Percentiles rank a stretch among this genome's conserved stretches.
Conservation (phyloP, 768 basidiomycete species). For the Goffeauzyma gilvescens region DNA sequence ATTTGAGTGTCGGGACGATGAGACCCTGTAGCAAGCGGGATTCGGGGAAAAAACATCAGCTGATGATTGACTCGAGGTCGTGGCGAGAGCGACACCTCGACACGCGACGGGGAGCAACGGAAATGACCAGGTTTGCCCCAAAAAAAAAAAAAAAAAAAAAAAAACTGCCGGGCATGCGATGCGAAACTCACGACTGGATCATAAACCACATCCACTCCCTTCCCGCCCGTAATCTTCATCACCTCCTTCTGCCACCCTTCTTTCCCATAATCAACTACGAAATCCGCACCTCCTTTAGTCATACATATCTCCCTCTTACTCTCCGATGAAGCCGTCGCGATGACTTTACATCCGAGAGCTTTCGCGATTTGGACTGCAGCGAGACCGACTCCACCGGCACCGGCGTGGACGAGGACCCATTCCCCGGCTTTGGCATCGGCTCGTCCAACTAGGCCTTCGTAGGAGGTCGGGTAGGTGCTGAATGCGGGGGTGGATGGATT, state of each 20-base stretch:
- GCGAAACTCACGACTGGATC: slow-evolving; percentile 29
- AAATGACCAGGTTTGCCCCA: no score
- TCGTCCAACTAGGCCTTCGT: slow-evolving; percentile 72
- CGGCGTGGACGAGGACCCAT: slow-evolving; percentile 80
- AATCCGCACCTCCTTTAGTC: slow-evolving; percentile 61
- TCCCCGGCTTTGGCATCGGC: slow-evolving; percentile 72
- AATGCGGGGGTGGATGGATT: no score
- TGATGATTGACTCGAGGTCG: slow-evolving; percentile 51
- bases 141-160: no score
- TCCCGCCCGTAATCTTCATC: slow-evolving; percentile 56
- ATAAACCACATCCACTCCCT: slow-evolving; percentile 45
- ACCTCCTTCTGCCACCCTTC: slow-evolving; percentile 73
- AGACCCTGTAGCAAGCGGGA: slow-evolving; percentile 33
- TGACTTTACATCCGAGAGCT: slow-evolving; percentile 83
- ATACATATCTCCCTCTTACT: slow-evolving; percentile 63
- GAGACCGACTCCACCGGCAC: slow-evolving; percentile 89
- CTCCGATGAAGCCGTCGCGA: slow-evolving; percentile 51
- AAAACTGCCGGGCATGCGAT: neutral
- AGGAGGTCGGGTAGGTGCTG: slow-evolving; percentile 56
- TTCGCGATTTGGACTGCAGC: slow-evolving; percentile 84
- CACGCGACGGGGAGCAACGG: neutral
- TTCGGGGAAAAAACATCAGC: slow-evolving; percentile 10
- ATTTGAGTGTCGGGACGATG: slow-evolving; percentile 50
- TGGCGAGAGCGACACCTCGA: slow-evolving; percentile 2
- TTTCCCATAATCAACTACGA: slow-evolving; percentile 57